Evolutionary conservation across 345 rosid species (phyloP).

Genomic region (Citropsis articulata): DNA sequence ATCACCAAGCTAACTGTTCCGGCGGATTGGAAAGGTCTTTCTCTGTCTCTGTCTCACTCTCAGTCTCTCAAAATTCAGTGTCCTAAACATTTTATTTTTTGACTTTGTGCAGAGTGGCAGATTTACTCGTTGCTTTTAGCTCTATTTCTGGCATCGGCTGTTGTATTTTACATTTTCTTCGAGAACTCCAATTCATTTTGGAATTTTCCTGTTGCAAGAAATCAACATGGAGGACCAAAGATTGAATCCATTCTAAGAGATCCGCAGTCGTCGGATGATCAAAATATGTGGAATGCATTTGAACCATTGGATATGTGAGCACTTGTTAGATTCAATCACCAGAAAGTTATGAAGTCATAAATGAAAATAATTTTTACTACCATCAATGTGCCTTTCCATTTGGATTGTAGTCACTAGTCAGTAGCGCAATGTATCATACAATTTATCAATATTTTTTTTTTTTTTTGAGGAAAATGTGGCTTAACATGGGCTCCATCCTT

Average conservation of each 20-base stretch:
- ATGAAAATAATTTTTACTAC: neutral
- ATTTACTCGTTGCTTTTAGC: conserved; percentile 70
- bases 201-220: conserved; percentile 57
- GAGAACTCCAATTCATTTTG: conserved; percentile 87
- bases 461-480: neutral
- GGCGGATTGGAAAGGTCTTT: conserved; percentile 89
- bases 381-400: neutral
- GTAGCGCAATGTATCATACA: neutral
- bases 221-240: conserved; percentile 53
- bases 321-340: neutral
- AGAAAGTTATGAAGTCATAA: neutral
- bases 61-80: neutral
- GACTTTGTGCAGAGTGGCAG: conserved; percentile 78
- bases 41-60: conserved; percentile 11
- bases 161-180: conserved; percentile 72
- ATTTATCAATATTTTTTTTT: neutral
- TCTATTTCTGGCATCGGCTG: conserved; percentile 78
- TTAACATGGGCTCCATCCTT: neutral
- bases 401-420: neutral
- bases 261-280: conserved; percentile 68
- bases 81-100: neutral
- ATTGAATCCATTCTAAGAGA: conserved; percentile 49
- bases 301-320: conserved; percentile 64
- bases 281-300: conserved; percentile 39
- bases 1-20: conserved; percentile 85